Evolutionary conservation across 169 alveolate genomes (phyloP).

Genomic region (Plasmodium berghei): DNA sequence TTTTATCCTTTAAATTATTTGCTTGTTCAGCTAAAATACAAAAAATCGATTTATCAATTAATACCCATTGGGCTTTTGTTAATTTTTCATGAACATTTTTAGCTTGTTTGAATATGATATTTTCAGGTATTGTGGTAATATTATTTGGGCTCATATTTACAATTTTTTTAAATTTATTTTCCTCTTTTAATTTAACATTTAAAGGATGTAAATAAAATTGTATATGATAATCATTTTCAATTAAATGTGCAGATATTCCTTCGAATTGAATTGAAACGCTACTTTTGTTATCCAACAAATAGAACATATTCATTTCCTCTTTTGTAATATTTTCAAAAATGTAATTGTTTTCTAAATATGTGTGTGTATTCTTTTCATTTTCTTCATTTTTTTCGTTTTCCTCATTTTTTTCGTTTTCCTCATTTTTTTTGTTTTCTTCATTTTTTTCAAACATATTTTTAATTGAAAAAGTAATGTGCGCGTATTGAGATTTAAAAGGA

Average conservation of each 20-base stretch:
- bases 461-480: constrained; percentile 44
- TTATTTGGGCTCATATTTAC: background rate
- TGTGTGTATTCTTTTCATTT: background rate
- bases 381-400: background rate
- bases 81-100: constrained; percentile 54
- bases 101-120: constrained; percentile 58
- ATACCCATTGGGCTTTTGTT: constrained; percentile 69
- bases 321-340: constrained; percentile 12
- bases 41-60: constrained; percentile 73
- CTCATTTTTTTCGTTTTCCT: background rate
- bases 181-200: constrained; percentile 19
- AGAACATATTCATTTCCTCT: constrained; percentile 53
- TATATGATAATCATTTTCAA: constrained; percentile 33
- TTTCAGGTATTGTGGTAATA: constrained; percentile 46
- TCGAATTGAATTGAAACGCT: constrained; percentile 39
- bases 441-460: background rate
- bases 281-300: constrained; percentile 27
- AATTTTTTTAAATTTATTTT: background rate
- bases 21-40: constrained; percentile 73
- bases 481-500: constrained; percentile 75
- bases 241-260: constrained; percentile 66
- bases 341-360: background rate
- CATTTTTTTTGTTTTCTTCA: background rate
- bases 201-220: constrained; percentile 54
- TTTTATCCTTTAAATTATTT: constrained; percentile 66